Evolutionary conservation across 495 filamentous ascomycete species (phyloP).

Genomic region (Pyronema omphalodes): DNA sequence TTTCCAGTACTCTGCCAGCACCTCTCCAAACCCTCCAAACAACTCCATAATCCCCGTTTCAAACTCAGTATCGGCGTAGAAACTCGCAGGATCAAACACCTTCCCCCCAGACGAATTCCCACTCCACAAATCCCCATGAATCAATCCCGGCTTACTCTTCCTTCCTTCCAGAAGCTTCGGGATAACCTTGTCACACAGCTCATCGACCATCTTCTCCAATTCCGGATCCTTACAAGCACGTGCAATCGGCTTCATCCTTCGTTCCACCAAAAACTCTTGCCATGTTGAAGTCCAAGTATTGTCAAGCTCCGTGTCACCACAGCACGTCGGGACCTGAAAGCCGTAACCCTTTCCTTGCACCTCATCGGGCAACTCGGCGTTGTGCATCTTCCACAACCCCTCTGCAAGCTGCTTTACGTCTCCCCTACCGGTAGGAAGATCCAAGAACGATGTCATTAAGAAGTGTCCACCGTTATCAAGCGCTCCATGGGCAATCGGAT

Average conservation of each 20-base stretch:
- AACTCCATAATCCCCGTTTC: constrained; percentile 88
- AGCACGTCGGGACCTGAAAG: constrained; percentile 68
- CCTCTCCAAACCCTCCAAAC: constrained; percentile 72
- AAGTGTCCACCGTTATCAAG: constrained; percentile 40
- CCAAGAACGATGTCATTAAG: constrained; percentile 54
- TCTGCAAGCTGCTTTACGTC: constrained; percentile 35
- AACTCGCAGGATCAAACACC: constrained; percentile 63
- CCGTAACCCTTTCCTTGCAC: constrained; percentile 40
- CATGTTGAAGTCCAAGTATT: constrained; percentile 52
- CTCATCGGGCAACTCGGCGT: constrained; percentile 43
- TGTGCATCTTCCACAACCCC: constrained; percentile 69
- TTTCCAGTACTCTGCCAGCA: constrained; percentile 55
- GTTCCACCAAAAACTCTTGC: constrained; percentile 32
- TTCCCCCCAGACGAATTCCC: constrained; percentile 47
- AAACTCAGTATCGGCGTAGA: constrained; percentile 71
- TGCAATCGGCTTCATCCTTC: not conserved
- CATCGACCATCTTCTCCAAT: too few relatives aligned
- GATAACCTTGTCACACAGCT: constrained; percentile 33
- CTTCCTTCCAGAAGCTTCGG: constrained; percentile 54
- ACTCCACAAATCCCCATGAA: constrained; percentile 84
- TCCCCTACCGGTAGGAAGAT: constrained; percentile 31
- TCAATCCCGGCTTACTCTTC: constrained; percentile 49
- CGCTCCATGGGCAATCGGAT: constrained; percentile 48
- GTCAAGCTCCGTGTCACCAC: constrained; percentile 63
- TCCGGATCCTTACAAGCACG: constrained; percentile 26